Base-by-base conservation (phyloP, 768 basidiomycete species). In the Trametes villosa region DNA sequence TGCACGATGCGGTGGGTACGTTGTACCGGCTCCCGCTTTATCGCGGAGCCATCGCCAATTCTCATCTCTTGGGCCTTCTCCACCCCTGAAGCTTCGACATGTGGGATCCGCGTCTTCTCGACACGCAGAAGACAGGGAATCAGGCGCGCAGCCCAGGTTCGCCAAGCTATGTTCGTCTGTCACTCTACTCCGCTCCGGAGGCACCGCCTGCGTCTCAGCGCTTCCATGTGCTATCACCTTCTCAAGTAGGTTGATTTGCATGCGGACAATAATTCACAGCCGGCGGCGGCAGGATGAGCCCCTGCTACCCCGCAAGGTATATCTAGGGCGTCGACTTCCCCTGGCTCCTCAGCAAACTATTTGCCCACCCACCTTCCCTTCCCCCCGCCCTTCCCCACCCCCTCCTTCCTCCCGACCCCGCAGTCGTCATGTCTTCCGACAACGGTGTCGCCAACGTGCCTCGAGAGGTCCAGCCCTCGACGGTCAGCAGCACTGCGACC, bases 121-220 rank as follows among this genome's bases (percentile, higher is more conserved):
- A 57, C 36, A 36, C 15, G 56, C 11, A 20, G 47, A 18, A 49
- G n/a, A 30, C 29, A 38, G 31, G 47, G 13, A 20, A 57, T 48
- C 53, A 45, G 24, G 30, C 36, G 30, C 41, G 47, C 53, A 53
- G 55, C 55, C 18, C 60, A 55, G 59, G 53, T 33, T 46, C 48
- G 53, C 59, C 59, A 60, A 60, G 59, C 46, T 45, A 49, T 57
- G 46, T 31, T 40, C 47, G 36, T 33, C 47, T 61, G 53, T 45
- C 40, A 50, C 26, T 24, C 18, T 49, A 20, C 51, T 53, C 34
- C 58, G 58, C 50, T 42, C 44, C 47, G 29, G 53, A 47, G 40
- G 36, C 60, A 41, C 9, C n/a, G 12, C 22, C 22, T 12, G 22
- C 47, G 33, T 34, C 41, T 31, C 45, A 46, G 15, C 9, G 26